Evolutionary conservation across 2,329 filamentous ascomycete genomes (phyloP).

Genomic region (Fusarium ramigenum): DNA sequence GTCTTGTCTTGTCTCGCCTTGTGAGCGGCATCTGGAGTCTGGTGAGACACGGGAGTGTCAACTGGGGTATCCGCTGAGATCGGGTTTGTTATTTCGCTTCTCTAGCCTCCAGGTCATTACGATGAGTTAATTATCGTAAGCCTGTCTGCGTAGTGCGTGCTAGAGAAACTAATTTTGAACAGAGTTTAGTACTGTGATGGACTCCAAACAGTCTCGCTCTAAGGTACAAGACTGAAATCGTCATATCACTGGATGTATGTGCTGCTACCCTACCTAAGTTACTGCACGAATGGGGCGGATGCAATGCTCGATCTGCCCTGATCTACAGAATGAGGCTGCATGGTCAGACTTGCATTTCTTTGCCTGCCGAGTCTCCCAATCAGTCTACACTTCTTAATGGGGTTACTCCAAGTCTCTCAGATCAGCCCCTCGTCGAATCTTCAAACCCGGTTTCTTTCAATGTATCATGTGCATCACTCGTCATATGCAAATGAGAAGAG

Average conservation of each 20-base stretch:
- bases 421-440: not conserved
- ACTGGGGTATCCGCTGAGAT: constrained; percentile 38
- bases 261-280: not conserved
- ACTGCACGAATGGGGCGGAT: constrained; percentile 20
- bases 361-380: constrained; percentile 9
- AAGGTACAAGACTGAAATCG: not conserved
- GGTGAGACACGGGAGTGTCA: constrained; percentile 47
- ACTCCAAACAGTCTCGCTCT: not conserved
- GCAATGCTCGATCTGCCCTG: constrained; percentile 24
- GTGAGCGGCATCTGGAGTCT: constrained; percentile 31
- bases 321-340: constrained; percentile 30
- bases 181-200: not conserved
- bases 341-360: constrained; percentile 24
- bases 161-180: not conserved
- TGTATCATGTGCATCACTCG: constrained; percentile 15
- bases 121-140: not conserved
- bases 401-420: not conserved
- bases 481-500: constrained; percentile 11
- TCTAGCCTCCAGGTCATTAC: not conserved
- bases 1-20: constrained; percentile 38
- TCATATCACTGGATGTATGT: not conserved
- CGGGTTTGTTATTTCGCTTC: constrained; percentile 12
- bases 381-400: not conserved
- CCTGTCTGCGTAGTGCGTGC: not conserved
- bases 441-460: not conserved